Evolutionary conservation across 768 basidiomycete species (phyloP).

Genomic region (Suillus fuscotomentosus): DNA sequence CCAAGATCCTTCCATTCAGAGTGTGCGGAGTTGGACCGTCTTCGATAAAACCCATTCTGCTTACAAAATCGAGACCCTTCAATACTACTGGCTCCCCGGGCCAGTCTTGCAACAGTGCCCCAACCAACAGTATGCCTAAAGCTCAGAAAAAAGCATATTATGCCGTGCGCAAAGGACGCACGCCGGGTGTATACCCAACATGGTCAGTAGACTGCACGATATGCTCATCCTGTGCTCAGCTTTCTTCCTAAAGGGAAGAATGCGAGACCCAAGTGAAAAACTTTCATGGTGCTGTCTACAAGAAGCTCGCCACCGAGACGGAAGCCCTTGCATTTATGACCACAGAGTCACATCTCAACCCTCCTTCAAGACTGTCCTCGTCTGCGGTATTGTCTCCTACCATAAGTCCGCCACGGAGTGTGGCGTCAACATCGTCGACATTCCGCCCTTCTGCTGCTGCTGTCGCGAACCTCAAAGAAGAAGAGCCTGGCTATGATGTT

Average conservation of each 20-base stretch:
- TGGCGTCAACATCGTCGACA: background rate
- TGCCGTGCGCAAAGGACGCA: conserved; percentile 66
- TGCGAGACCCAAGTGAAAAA: conserved; percentile 68
- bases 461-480: conserved; percentile 7
- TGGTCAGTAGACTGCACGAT: conserved; percentile 50
- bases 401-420: background rate
- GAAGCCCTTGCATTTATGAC: conserved; percentile 61
- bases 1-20: conserved; percentile 3
- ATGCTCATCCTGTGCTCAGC: background rate
- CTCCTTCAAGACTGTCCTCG: conserved; percentile 14
- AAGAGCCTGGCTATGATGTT: conserved; percentile 37
- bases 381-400: conserved; percentile 25
- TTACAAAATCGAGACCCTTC: background rate
- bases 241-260: conserved; percentile 54
- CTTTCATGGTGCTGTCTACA: conserved; percentile 57
- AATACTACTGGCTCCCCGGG: background rate
- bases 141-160: conserved; percentile 55
- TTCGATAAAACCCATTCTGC: background rate
- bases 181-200: conserved; percentile 63
- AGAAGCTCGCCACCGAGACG: conserved; percentile 57
- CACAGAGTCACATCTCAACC: conserved; percentile 26
- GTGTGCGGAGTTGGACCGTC: background rate
- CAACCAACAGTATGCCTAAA: conserved; percentile 31
- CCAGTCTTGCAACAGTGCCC: background rate
- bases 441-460: conserved; percentile 5